These are phyloP conservation scores for Fusarium veterinarium DNA, from an alignment of 2,329 filamentous ascomycete genomes.

Conservation along the genomic window DNA sequence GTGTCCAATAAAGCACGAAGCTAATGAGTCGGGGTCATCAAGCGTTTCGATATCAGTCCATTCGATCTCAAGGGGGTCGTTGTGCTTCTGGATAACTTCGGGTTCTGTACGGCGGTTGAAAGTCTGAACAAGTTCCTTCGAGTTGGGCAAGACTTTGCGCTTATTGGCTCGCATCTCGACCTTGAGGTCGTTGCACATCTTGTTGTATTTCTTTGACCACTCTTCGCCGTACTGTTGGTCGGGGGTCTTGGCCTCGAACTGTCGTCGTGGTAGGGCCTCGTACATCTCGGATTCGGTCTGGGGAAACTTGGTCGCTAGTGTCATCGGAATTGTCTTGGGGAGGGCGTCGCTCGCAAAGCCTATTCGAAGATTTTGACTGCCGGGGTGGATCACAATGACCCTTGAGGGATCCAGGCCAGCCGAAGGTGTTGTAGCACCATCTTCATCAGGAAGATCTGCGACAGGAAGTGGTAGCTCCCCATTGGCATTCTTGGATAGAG, in stretches of 20 bases:
- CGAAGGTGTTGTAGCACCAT: slow-evolving; percentile 64
- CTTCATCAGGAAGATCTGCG: slow-evolving; percentile 69
- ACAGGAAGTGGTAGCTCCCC: slow-evolving; percentile 72
- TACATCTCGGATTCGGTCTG: slow-evolving; percentile 87
- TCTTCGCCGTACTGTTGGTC: slow-evolving; percentile 93
- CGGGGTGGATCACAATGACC: slow-evolving; percentile 93
- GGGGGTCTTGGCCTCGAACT: slow-evolving; percentile 68
- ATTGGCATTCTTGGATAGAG: slow-evolving; percentile 79
- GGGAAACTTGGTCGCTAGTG: slow-evolving; percentile 81
- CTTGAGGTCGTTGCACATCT: slow-evolving; percentile 88
- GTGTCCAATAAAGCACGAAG: slow-evolving; percentile 80
- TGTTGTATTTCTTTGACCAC: slow-evolving; percentile 77
- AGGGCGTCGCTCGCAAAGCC: slow-evolving; percentile 96
- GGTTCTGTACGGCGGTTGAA: slow-evolving; percentile 88
- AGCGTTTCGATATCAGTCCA: slow-evolving; percentile 86
- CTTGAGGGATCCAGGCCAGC: slow-evolving; percentile 82
- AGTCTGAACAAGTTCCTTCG: slow-evolving; percentile 93
- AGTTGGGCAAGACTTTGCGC: slow-evolving; percentile 95
- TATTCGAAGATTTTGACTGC: slow-evolving; percentile 94
- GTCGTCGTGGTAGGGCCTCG: slow-evolving; percentile 79
- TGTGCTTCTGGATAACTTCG: slow-evolving; percentile 92
- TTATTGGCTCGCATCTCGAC: slow-evolving; percentile 93
- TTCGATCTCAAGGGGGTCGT: slow-evolving; percentile 91
- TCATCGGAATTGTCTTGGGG: slow-evolving; percentile 94
- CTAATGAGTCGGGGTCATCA: slow-evolving; percentile 70